Evolutionary conservation across 257 asterid genomes (phyloP), one percentile per base, ranked within the genome.

Genomic region (Solanum paucissectum): DNA sequence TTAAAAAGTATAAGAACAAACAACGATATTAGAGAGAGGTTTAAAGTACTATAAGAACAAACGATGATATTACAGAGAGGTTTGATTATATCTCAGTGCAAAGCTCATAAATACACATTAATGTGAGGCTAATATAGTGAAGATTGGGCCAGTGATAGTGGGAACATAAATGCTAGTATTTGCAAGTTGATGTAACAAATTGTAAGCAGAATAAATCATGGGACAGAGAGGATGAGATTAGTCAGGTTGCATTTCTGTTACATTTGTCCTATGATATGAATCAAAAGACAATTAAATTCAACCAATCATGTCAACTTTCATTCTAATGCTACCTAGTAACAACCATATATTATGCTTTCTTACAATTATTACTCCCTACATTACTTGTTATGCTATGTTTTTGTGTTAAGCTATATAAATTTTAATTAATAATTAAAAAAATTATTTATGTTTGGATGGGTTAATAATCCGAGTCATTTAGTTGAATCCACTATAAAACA

Each of bases 141-240:
- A 36, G 49, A 77, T 66, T 40, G 81, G 89, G 87, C 68, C 88
- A 68, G 32, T 62, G 49, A 42, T 62, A 37, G 42, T 42, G 33
- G 86, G 13, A 71, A 64, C 73, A 52, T 84, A 89, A 84, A 89
- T 89, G 88, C 83, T 46, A 69, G 20, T 27, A 20, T 84, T n/a
- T 36, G 5, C 62, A 37, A 44, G 86, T 84, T 83, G 84, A 86
- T 84, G 87, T 84, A 87, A 84, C 5, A 36, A 74, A 74, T 25
- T 74, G 2, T 20, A 87, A 58, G 3, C 23, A 36, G 83, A 55
- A 55, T 87, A 21, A 42, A 89, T 74, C 29, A 3, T 74, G 9
- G 49, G 49, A 74, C 49, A 36, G 9, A 73, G 29, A 18, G 49
- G 49, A 34, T 34, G 29, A 73, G 18, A 36, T 20, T 34, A 33